phyloP scores from a whole-genome alignment of 1,284 basidiomycete genomes.

The Marasmius tenuissimus region DNA sequence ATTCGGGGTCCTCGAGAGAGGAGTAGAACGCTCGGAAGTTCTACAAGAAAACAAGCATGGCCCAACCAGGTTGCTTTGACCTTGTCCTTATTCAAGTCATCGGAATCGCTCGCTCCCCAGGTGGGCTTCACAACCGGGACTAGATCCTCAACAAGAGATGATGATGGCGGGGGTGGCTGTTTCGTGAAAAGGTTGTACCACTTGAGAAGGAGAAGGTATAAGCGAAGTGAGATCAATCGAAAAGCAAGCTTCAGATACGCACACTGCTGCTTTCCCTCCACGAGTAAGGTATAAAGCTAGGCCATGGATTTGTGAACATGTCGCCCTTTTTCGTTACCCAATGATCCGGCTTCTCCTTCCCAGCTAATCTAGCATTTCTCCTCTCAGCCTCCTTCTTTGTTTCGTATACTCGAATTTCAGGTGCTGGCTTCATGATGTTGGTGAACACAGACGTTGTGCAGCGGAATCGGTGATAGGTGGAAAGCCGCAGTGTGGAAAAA shows the following conservation, averaged over 20 bases:
- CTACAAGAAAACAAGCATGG: slow-evolving; percentile 73
- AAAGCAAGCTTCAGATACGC: not conserved
- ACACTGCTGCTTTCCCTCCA: not conserved
- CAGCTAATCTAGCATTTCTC: not conserved
- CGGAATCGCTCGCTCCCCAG: slow-evolving; percentile 29
- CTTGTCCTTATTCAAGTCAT: slow-evolving; percentile 25
- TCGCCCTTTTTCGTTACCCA: not conserved
- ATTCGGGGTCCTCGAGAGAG: slow-evolving; percentile 53
- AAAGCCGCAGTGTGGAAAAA: too few relatives aligned
- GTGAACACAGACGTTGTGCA: too few relatives aligned
- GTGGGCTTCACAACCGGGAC: slow-evolving; percentile 29
- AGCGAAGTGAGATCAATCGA: not conserved
- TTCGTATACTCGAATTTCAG: not conserved
- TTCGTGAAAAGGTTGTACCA: not conserved
- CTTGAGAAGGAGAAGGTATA: not conserved
- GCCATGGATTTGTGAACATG: not conserved
- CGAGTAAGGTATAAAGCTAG: not conserved
- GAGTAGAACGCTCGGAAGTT: slow-evolving; percentile 44
- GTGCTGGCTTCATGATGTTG: slow-evolving; percentile 10
- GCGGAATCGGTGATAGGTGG: too few relatives aligned
- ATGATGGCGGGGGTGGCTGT: not conserved
- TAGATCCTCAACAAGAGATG: not conserved
- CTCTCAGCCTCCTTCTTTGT: not conserved
- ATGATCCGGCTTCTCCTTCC: not conserved
- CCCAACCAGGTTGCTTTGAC: slow-evolving; percentile 75